Base-by-base conservation (phyloP, 768 basidiomycete genomes). In the Russula emetica region DNA sequence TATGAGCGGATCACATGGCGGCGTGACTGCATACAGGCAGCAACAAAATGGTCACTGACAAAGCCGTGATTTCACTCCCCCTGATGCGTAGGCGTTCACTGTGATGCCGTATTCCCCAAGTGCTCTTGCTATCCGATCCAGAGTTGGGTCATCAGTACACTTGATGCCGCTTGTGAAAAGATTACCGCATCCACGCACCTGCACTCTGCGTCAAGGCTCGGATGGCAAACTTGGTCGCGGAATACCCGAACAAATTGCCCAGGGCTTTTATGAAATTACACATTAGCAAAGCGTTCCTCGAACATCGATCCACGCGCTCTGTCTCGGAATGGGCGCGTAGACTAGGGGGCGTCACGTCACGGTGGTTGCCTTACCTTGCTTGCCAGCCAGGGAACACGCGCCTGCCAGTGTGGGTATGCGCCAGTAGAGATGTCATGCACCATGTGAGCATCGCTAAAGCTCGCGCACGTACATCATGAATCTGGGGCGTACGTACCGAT, bases 1-100 rank as follows among this genome's bases (percentile, higher is more conserved):
- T n/a, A n/a, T n/a, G n/a, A n/a, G n/a, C n/a, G n/a, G n/a, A n/a
- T n/a, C n/a, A n/a, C n/a, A n/a, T n/a, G n/a, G n/a, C n/a, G n/a
- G n/a, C n/a, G n/a, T n/a, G n/a, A n/a, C n/a, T n/a, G n/a, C n/a
- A n/a, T n/a, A n/a, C n/a, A n/a, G n/a, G n/a, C n/a, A n/a, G n/a
- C n/a, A n/a, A n/a, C n/a, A n/a, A n/a, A n/a, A n/a, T n/a, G n/a
- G n/a, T n/a, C n/a, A n/a, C n/a, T n/a, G n/a, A n/a, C n/a, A n/a
- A n/a, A 5, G 30, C 30, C 5, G 3, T 30, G 30, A 10, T 32
- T 32, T 32, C 2, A 69, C 55, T 45, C 55, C 53, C 3, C 70
- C 71, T 24, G 71, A 66, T 6, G 70, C 65, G 30, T 70, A 71
- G 6, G 70, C 62, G 36, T 71, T 71, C 10, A 71, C 71, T 0